Conservation (phyloP, 2,329 filamentous ascomycete species). For the Monascus ruber region DNA sequence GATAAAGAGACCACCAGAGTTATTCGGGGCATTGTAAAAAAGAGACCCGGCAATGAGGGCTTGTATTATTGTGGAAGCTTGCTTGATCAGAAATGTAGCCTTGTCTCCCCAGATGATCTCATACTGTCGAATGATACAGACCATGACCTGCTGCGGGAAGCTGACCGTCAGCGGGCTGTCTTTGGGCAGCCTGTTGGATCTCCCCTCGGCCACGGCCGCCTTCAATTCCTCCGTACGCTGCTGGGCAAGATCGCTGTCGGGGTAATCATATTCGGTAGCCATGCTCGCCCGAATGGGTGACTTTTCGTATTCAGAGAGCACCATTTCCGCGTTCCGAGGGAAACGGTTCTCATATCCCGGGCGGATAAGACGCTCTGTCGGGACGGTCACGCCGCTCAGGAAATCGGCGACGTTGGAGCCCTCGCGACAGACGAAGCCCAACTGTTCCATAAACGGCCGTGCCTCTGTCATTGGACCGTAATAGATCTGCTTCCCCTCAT, state of each 20-base stretch:
- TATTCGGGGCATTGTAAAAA: constrained; percentile 53
- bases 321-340: constrained; percentile 31
- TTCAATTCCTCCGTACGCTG: constrained; percentile 44
- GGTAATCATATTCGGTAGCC: constrained; percentile 47
- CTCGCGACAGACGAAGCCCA: constrained; percentile 52
- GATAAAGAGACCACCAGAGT: constrained; percentile 50
- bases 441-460: constrained; percentile 51
- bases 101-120: constrained; percentile 57
- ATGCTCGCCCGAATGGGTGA: constrained; percentile 41
- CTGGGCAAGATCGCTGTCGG: constrained; percentile 38
- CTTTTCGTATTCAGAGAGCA: constrained; percentile 42
- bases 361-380: constrained; percentile 36
- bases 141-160: constrained; percentile 45
- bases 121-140: constrained; percentile 50
- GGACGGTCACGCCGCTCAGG: constrained; percentile 53
- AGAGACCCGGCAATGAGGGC: constrained; percentile 55
- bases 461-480: constrained; percentile 51
- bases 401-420: constrained; percentile 56
- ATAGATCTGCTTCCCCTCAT: constrained; percentile 54
- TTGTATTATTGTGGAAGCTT: constrained; percentile 45
- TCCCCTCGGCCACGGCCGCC: constrained; percentile 42
- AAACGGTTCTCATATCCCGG: constrained; percentile 34
- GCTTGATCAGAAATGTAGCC: constrained; percentile 52
- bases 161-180: constrained; percentile 46
- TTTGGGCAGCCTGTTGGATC: constrained; percentile 42